Evolutionary conservation across 805 yeast species (phyloP), one percentile per base, ranked within the genome.

Genomic region (Wickerhamiella australiensis): DNA sequence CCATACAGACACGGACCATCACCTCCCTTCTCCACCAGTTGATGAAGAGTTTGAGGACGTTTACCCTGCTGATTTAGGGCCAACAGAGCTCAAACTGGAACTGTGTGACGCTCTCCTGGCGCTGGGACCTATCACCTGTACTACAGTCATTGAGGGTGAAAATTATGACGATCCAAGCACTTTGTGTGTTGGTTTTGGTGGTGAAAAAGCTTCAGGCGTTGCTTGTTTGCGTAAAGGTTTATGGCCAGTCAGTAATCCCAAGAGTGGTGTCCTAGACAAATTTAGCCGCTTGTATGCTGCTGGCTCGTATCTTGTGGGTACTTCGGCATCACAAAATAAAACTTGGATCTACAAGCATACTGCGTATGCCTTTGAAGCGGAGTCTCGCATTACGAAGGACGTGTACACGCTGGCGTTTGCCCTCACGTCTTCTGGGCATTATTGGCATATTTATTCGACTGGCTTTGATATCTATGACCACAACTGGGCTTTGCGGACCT

Each of bases 41-140:
- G 66, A 62, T 18, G 69, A 65, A 26, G 69, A 61, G 31, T 63
- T 58, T 29, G 68, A 60, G 5, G 64, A 61, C 46, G 67, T 80
- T 25, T 49, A 49, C 18, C 15, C 21, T 41, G 26, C 13, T 6
- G 44, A 41, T 7, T 15, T 25, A 9, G 44, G 44, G 21, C 44
- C 44, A 3, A 23, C 44, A 15, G 20, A 22, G 31, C 44, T 41
- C 7, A n/a, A 20, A 12, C 31, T 41, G 15, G 29, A 22, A 13
- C 23, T 51, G 6, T 38, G 49, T 33, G 53, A 51, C 42, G 41
- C 23, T 20, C 51, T 51, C 23, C 43, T 43, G 12, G 38, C 50
- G 3, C 11, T 49, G n/a, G 53, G 53, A 2, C 51, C 53, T 12
- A 47, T 51, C 15, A 33, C 47, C 15, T 15, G 42, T 18, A 13